Percentiles rank a stretch among this genome's conserved stretches.
Evolutionary conservation across 768 basidiomycete genomes (phyloP).

Genomic region (Lactarius sanguifluus): DNA sequence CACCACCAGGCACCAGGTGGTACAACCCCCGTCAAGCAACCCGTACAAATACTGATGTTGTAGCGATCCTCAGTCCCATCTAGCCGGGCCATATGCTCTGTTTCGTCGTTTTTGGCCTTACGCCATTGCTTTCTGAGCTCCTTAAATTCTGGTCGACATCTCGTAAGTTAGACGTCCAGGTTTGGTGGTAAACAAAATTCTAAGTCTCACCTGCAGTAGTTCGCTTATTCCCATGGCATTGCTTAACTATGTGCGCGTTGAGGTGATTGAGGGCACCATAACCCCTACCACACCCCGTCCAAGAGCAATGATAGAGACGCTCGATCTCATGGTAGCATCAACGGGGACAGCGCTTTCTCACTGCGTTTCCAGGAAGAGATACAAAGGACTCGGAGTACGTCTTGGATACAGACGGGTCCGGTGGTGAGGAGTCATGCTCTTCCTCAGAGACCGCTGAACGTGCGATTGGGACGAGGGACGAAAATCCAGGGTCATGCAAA

Average conservation of each 20-base stretch:
- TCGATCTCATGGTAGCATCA: conserved; percentile 94
- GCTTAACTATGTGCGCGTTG: conserved; percentile 98
- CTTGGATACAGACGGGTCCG: conserved; percentile 41
- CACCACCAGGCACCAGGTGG: no score
- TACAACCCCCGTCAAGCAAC: no score
- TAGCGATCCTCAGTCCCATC: no score
- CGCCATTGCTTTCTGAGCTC: conserved; percentile 97
- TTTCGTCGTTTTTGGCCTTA: conserved; percentile 80
- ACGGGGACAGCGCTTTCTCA: conserved; percentile 72
- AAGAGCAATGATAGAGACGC: conserved; percentile 83
- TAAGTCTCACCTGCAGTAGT: conserved; percentile 76
- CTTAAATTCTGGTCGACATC: conserved; percentile 78
- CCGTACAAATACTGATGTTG: no score
- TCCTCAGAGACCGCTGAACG: conserved; percentile 31
- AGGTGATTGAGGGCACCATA: conserved; percentile 96
- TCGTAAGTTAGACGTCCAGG: conserved; percentile 25
- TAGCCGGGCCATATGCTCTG: conserved; percentile 18
- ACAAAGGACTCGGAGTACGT: conserved; percentile 78
- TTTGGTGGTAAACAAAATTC: conserved; percentile 1
- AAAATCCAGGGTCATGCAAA: conserved; percentile 22
- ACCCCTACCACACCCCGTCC: conserved; percentile 60
- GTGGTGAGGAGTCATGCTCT: conserved; percentile 26
- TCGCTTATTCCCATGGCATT: conserved; percentile 89
- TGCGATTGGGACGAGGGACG: conserved; percentile 17
- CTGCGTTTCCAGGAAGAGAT: conserved; percentile 72